These are phyloP conservation scores for Anisogramma anomala DNA, from an alignment of 2,329 filamentous ascomycete genomes.

Conservation along the genomic window DNA sequence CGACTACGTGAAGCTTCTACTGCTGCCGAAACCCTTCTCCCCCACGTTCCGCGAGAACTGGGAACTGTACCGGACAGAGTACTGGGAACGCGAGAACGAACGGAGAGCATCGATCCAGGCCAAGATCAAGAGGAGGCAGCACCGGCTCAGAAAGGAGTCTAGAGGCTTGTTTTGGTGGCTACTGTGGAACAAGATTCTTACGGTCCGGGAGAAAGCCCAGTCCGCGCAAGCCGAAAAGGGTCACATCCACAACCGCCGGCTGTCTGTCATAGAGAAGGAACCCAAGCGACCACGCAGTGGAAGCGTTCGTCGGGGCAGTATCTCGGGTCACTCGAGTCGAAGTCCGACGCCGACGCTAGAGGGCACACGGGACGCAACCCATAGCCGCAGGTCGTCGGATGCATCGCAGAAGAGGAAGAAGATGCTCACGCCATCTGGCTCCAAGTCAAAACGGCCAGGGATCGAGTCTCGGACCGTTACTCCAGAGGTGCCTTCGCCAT, in stretches of 20 bases:
- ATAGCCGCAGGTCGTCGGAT: conserved; percentile 36
- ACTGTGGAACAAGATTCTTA: conserved; percentile 48
- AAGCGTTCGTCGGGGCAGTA: conserved; percentile 41
- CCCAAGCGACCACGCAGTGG: conserved; percentile 38
- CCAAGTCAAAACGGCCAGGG: conserved; percentile 29
- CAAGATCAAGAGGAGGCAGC: conserved; percentile 58
- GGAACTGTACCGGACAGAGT: conserved; percentile 87
- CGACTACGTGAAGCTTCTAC: conserved; percentile 79
- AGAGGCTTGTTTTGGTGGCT: conserved; percentile 80
- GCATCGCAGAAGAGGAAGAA: conserved; percentile 43
- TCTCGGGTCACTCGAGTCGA: conserved; percentile 34
- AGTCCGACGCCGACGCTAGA: conserved; percentile 39
- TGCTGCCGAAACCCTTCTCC: conserved; percentile 90
- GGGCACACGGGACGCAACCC: conserved; percentile 23
- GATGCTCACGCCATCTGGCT: conserved; percentile 24
- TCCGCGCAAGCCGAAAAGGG: conserved; percentile 29
- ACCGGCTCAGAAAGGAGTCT: conserved; percentile 53
- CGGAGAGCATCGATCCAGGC: conserved; percentile 61
- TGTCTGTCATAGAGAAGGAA: conserved; percentile 33
- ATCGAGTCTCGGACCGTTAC: conserved; percentile 42
- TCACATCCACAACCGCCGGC: conserved; percentile 26
- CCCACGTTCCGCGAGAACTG: conserved; percentile 92
- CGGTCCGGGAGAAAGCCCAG: conserved; percentile 21
- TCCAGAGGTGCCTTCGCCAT: conserved; percentile 42
- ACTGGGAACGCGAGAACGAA: conserved; percentile 96